Evolutionary conservation across 116 monocot genomes (phyloP).

Genomic region (Iris pallida): DNA sequence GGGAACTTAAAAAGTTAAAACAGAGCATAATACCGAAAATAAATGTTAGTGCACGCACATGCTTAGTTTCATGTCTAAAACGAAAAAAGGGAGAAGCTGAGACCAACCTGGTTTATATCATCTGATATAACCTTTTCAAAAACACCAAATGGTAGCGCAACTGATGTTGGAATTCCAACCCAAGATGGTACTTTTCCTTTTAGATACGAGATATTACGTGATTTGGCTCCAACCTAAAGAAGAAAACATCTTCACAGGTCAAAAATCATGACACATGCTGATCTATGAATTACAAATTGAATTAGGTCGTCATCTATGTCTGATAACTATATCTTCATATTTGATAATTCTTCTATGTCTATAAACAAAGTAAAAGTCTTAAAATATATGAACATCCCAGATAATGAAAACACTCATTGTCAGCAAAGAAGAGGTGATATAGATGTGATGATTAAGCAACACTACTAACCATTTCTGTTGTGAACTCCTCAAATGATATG

Average conservation of each 20-base stretch:
- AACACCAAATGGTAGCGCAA: slow-evolving; percentile 97
- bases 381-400: neutral
- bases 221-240: slow-evolving; percentile 90
- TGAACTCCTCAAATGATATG: slow-evolving; percentile 80
- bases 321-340: neutral
- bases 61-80: neutral
- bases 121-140: slow-evolving; percentile 91
- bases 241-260: neutral
- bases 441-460: neutral
- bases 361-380: neutral
- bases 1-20: too few species aligned
- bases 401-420: neutral
- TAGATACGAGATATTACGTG: slow-evolving; percentile 71
- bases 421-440: too few species aligned
- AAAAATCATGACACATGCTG: neutral
- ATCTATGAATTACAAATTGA: neutral
- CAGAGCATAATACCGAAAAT: too few species aligned
- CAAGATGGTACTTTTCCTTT: slow-evolving; percentile 90
- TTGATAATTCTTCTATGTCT: neutral
- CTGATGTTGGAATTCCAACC: slow-evolving; percentile 85
- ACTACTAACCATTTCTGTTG: slow-evolving; percentile 65
- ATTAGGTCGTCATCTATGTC: neutral
- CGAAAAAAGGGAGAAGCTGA: neutral
- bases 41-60: too few species aligned
- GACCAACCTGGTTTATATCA: slow-evolving; percentile 56